phyloP scores from a whole-genome alignment of 306 rosid species.

The Datisca glomerata region DNA sequence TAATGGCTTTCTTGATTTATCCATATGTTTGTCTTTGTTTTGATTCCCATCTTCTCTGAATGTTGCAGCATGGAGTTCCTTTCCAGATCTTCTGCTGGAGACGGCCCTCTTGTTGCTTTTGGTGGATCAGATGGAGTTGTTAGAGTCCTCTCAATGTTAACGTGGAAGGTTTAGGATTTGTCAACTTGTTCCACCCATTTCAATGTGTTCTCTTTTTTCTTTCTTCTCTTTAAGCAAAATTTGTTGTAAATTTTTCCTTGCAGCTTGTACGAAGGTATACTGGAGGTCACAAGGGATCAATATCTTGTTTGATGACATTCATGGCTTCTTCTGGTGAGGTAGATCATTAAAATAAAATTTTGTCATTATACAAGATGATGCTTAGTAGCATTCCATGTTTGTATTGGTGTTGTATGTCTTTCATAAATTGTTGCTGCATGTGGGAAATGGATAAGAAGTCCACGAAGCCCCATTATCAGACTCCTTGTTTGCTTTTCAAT shows the following conservation, averaged over 20 bases:
- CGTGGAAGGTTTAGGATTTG: slow-evolving; percentile 76
- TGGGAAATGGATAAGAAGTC: too few species aligned
- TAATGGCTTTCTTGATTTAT: slow-evolving; percentile 1
- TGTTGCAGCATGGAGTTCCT: slow-evolving; percentile 96
- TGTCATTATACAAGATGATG: too few species aligned
- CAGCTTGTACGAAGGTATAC: slow-evolving; percentile 90
- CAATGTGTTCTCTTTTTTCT: too few species aligned
- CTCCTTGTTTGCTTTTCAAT: too few species aligned
- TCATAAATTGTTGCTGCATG: too few species aligned
- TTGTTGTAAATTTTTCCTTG: slow-evolving; percentile 19
- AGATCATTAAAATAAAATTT: slow-evolving; percentile 21
- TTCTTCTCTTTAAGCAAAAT: background rate
- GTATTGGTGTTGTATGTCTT: too few species aligned
- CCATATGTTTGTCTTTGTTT: slow-evolving; percentile 9
- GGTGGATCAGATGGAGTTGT: slow-evolving; percentile 98
- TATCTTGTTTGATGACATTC: slow-evolving; percentile 91
- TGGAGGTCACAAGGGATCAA: slow-evolving; percentile 96
- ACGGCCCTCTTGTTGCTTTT: slow-evolving; percentile 96
- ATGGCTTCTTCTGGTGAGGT: slow-evolving; percentile 98
- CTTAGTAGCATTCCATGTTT: too few species aligned
- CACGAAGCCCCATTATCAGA: too few species aligned
- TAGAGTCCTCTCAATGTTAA: slow-evolving; percentile 95
- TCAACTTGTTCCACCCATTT: too few species aligned
- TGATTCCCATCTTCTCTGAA: slow-evolving; percentile 7
- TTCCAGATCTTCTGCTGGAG: slow-evolving; percentile 67